Evolutionary conservation across 2,329 filamentous ascomycete genomes (phyloP), one percentile per base, ranked within the genome.

Genomic region (Fusarium tjaetaba): DNA sequence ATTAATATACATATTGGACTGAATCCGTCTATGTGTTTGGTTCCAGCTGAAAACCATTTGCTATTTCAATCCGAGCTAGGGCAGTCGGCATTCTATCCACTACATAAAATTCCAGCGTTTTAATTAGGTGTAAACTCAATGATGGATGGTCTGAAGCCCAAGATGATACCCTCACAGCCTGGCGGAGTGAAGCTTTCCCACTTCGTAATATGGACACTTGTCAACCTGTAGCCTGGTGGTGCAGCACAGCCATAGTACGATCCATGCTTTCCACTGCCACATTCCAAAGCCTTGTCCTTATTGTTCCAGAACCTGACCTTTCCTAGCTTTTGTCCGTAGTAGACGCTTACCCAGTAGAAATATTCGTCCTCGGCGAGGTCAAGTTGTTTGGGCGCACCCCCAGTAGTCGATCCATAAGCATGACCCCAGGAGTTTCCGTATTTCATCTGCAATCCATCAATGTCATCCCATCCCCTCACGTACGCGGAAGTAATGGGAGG

Each of bases 91-190:
- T 16, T 11, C 14, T 14, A 48, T 6, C 7, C 2, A 10, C 7
- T 11, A 9, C 1, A 30, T 49, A 2, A 30, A n/a, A 32, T 0
- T 1, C 8, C 2, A n/a, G 7, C 3, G 32, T 3, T 2, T 15
- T n/a, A 32, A 4, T n/a, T 7, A 32, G 46, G 15, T 5, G 4
- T 51, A 4, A 34, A 34, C 15, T 51, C 22, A 5, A 18, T 49
- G 4, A 18, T 13, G 10, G 30, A 34, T 11, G 45, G 20, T 3
- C 45, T 48, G 26, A 48, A 30, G 10, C 45, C 45, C 45, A 48
- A 22, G 45, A 34, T 51, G 5, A 34, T 18, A 10, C 15, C 22
- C 22, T 32, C 48, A 10, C 48, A 51, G 16, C 48, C 28, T 32
- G 22, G 11, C 2, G 28, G 28, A 34, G 30, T 51, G 2, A 18